These are phyloP conservation scores for Sanghuangporus sanghuang DNA, from an alignment of 1,284 basidiomycete species.

Conservation along the genomic window DNA sequence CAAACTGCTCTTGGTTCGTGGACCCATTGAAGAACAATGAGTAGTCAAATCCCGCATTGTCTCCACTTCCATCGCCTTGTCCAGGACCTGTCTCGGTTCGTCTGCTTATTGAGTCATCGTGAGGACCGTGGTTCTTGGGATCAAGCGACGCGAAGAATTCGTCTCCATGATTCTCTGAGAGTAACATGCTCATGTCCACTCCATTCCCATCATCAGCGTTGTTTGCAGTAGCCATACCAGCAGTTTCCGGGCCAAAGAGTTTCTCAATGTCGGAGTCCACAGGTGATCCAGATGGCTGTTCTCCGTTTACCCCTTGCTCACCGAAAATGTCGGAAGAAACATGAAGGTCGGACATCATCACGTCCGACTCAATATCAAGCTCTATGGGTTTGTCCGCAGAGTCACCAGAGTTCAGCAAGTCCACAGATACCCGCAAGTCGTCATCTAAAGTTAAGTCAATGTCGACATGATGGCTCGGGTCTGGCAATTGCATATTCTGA, in stretches of 20 bases:
- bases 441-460: constrained; percentile 44
- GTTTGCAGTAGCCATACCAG: not conserved
- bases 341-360: constrained; percentile 36
- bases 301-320: constrained; percentile 24
- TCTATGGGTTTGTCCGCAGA: constrained; percentile 78
- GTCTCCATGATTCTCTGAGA: constrained; percentile 18
- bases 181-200: constrained; percentile 26
- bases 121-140: not conserved
- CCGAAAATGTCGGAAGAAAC: constrained; percentile 36
- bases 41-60: constrained; percentile 8
- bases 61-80: not conserved
- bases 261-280: constrained; percentile 27
- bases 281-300: not conserved
- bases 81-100: constrained; percentile 1
- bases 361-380: constrained; percentile 66
- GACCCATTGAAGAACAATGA: constrained; percentile 4
- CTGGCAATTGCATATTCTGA: not conserved
- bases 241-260: constrained; percentile 40
- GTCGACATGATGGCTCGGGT: constrained; percentile 21
- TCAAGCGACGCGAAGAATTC: constrained; percentile 17
- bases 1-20: constrained; percentile 1
- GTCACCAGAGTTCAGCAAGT: constrained; percentile 37
- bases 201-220: constrained; percentile 12
- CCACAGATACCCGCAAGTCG: constrained; percentile 23
- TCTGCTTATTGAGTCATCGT: not conserved